Evolutionary conservation across 768 basidiomycete genomes (phyloP), one percentile per base, ranked within the genome.

Genomic region (Mycena albidolilacea): DNA sequence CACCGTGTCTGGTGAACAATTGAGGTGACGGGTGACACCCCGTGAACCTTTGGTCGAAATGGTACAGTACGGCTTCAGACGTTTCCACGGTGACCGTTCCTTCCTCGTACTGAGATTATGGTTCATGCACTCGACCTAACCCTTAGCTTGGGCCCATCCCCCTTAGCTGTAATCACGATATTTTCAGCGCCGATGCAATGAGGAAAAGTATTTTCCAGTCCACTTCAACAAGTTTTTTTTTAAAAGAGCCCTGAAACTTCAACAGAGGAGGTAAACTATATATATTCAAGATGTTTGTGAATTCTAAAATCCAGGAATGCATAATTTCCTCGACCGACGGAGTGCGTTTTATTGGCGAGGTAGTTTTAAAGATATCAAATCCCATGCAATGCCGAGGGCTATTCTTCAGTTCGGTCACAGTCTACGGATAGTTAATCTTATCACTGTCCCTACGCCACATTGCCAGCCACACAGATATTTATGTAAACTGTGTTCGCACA

Each of bases 381-480:
- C 59, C 41, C 19, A 43, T 39, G 59, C 37, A 60, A 60, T 60
- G 14, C 59, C 41, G 41, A 39, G 21, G 59, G 41, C 59, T 43
- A 38, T 60, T 60, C 37, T 60, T 60, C 59, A 60, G 59, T 41
- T n/a, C 59, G 38, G 38, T 39, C 59, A 43, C 38, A 60, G 59
- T 43, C 8, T 60, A 60, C 37, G 59, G 59, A 21, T 21, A 57
- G 59, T 60, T 60, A 60, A 60, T 41, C 59, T 41, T 60, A 60
- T 60, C 59, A 60, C 38, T 60, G 14, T 60, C 41, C 59, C 38
- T 17, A 60, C 59, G 38, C 59, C 59, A 60, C 59, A 60, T 57
- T 57, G 55, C 55, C 55, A 57, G 55, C 55, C 55, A 57, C 55
- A 57, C 55, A 37, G 38, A 43, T 60, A 60, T 60, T 60, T 60